Evolutionary conservation across 805 yeast species (phyloP).

Genomic region (Candida suzukii): DNA sequence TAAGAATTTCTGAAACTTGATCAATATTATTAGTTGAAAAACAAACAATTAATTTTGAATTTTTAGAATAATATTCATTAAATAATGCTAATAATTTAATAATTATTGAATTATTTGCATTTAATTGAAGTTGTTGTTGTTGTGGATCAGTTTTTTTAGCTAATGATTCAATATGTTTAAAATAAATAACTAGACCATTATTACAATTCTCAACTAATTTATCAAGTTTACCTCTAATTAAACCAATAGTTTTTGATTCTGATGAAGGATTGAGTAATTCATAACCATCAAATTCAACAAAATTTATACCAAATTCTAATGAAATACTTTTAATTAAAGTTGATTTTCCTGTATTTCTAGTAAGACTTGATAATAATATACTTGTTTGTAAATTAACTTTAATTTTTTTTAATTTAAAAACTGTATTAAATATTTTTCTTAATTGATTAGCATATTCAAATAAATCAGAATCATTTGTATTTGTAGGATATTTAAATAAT

Average conservation of each 20-base stretch:
- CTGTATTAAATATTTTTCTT: constrained; percentile 47
- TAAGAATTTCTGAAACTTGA: constrained; percentile 53
- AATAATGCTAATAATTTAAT: constrained; percentile 53
- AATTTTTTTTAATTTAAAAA: constrained; percentile 23
- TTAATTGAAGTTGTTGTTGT: constrained; percentile 23
- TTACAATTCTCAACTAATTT: constrained; percentile 39
- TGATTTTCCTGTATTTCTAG: constrained; percentile 75
- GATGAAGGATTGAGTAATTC: constrained; percentile 62
- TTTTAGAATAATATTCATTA: constrained; percentile 41
- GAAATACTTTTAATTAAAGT: constrained; percentile 52
- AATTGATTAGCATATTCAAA: constrained; percentile 47
- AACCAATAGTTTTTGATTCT: constrained; percentile 73
- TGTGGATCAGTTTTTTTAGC: constrained; percentile 61
- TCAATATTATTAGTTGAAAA: constrained; percentile 69
- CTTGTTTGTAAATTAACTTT: constrained; percentile 47
- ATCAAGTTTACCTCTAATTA: constrained; percentile 70
- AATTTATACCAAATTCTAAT: constrained; percentile 54
- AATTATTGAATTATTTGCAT: constrained; percentile 36
- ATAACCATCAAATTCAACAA: constrained; percentile 63
- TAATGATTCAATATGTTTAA: constrained; percentile 73
- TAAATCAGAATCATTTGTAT: constrained; percentile 8
- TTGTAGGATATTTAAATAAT: background rate
- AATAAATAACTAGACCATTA: constrained; percentile 41
- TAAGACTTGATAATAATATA: constrained; percentile 57
- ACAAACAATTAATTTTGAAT: constrained; percentile 40